Conservation (phyloP, 371 early-diverging fungal genomes). For the Parasitella parasitica region DNA sequence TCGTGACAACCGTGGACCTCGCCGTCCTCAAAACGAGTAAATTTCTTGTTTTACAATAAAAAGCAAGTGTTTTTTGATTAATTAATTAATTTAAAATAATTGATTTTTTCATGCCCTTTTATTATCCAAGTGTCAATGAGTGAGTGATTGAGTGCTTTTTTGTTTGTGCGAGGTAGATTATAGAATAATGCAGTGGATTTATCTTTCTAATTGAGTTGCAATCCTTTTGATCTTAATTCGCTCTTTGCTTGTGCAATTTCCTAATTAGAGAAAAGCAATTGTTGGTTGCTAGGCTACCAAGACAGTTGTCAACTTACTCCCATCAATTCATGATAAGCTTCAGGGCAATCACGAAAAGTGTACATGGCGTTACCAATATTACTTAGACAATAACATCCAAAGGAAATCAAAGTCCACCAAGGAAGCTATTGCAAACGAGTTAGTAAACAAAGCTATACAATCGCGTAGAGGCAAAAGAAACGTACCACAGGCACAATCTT, state of each 20-base stretch:
- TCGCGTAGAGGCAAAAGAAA: not conserved
- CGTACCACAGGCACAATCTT: conserved; percentile 63
- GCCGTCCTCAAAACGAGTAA: conserved; percentile 23
- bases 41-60: not conserved
- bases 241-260: conserved; percentile 66
- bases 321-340: conserved; percentile 80
- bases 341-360: conserved; percentile 90
- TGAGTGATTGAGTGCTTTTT: not conserved
- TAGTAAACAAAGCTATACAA: not conserved
- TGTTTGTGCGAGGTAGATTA: not conserved
- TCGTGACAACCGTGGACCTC: conserved; percentile 30
- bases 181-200: not conserved
- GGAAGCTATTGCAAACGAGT: conserved; percentile 60
- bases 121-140: not conserved
- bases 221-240: conserved; percentile 62
- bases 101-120: not conserved
- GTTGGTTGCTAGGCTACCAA: too few species aligned
- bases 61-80: not conserved
- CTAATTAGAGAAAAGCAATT: conserved; percentile 27
- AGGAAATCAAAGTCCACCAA: conserved; percentile 77
- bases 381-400: conserved; percentile 83
- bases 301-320: conserved; percentile 44
- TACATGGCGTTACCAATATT: conserved; percentile 83
- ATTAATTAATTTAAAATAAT: not conserved
- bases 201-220: conserved; percentile 25